These are phyloP conservation scores for Aspergillus funiculosus DNA, from an alignment of 495 filamentous ascomycete species.

Conservation along the genomic window DNA sequence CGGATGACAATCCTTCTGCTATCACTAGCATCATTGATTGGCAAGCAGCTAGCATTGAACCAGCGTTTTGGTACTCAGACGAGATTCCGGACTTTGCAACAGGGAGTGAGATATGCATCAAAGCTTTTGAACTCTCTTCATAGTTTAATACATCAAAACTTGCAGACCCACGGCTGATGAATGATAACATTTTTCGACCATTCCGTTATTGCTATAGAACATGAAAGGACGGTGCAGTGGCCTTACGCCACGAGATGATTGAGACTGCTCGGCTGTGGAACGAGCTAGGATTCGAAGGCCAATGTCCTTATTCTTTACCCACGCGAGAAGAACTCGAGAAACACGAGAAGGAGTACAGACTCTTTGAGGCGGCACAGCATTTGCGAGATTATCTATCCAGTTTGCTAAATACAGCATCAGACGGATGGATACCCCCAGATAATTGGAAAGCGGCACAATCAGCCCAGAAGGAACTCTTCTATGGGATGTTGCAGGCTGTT, in stretches of 20 bases:
- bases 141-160: constrained; percentile 32
- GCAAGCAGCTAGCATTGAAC: constrained; percentile 37
- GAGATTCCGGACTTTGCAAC: constrained; percentile 33
- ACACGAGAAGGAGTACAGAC: constrained; percentile 33
- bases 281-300: constrained; percentile 33
- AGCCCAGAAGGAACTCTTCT: constrained; percentile 31
- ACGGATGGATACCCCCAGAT: constrained; percentile 38
- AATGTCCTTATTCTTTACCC: constrained; percentile 34
- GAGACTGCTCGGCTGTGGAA: constrained; percentile 32
- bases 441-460: constrained; percentile 29
- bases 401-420: constrained; percentile 29
- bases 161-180: constrained; percentile 28
- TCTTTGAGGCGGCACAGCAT: constrained; percentile 31
- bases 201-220: constrained; percentile 40
- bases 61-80: constrained; percentile 35
- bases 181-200: constrained; percentile 36
- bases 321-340: constrained; percentile 25
- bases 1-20: constrained; percentile 32
- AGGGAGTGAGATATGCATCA: constrained; percentile 19
- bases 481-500: constrained; percentile 30
- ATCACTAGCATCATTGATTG: constrained; percentile 40
- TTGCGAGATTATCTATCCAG: constrained; percentile 28
- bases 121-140: constrained; percentile 31
- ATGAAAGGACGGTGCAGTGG: constrained; percentile 41
- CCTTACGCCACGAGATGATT: constrained; percentile 38